Percentiles rank a stretch among this genome's conserved stretches.
Conservation (phyloP, 352 stramenopile genomes). For the Thalassiosira pacifica region DNA sequence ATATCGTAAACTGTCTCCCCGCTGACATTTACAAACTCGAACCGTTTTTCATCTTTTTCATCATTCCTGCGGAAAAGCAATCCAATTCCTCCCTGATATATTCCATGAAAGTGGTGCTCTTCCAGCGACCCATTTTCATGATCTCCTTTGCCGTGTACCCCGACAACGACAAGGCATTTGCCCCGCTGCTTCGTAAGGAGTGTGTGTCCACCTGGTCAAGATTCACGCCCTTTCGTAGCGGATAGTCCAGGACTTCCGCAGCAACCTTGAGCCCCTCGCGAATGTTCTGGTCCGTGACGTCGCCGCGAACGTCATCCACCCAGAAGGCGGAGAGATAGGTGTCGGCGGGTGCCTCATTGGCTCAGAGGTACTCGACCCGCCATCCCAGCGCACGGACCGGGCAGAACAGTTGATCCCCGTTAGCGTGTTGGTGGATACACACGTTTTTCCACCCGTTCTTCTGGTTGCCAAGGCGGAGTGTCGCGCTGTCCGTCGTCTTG, state of each 20-base stretch:
- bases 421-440: conserved; percentile 7
- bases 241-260: conserved; percentile 2
- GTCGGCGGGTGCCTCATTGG: neutral
- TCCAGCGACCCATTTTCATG: neutral
- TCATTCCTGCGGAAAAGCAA: neutral
- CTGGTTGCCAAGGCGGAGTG: neutral
- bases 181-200: neutral
- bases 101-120: neutral
- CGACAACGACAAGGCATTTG: neutral
- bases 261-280: neutral
- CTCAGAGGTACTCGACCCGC: neutral
- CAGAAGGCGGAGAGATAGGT: conserved; percentile 14
- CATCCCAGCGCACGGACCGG: neutral
- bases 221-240: neutral
- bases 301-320: neutral
- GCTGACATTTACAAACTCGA: neutral
- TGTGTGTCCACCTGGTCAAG: neutral
- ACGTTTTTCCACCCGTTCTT: conserved; percentile 17
- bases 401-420: neutral
- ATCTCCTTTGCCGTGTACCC: neutral
- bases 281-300: conserved; percentile 32
- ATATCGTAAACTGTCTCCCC: neutral
- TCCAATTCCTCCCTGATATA: neutral
- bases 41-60: neutral
- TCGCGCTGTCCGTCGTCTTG: neutral